Base-by-base conservation (phyloP, 495 filamentous ascomycete genomes). In the Saxophila tyrrhenica region DNA sequence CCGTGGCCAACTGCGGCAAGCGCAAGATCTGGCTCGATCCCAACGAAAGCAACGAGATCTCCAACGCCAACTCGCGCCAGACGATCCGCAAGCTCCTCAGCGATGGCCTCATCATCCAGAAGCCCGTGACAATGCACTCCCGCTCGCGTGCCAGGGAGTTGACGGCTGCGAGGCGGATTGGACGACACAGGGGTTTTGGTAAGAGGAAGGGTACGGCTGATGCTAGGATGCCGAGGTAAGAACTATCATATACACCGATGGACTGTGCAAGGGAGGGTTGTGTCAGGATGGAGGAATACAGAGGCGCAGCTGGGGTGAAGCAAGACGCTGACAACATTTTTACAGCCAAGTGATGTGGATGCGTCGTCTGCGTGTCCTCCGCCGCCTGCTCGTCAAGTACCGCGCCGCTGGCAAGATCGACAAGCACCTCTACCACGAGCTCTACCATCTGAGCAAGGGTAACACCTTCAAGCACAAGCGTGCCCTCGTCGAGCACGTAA, bases 401-500 rank as follows among this genome's bases (percentile, higher is more conserved):
- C 92, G 92, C 76, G 91, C 89, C 71, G 83, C 84, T 68, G 92
- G 92, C 75, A 99, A 99, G 86, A 99, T 99, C 75, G 92, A 99
- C 79, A 99, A 99, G 83, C 94, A 99, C 80, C 89, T 99, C 50
- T 99, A 99, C 82, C 92, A 99, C 81, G 87, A 95, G 78, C 89
- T 99, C 61, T 99, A 99, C 80, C 90, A 95, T 74, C 77, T 94
- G 66, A 86, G 84, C 84, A 99, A 99, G 89, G 92, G 92, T 94
- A 99, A 99, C 83, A 91, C 92, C 72, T 99, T 99, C 85, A 99
- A 99, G 89, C 92, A 99, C 85, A 99, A 95, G 88, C 85, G 92
- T 69, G 92, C 87, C 61, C 83, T 99, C 64, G 88, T 99, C 71
- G 92, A 99, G 79, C 92, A 98, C 78, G 92, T 98, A 87, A 69